Conservation (phyloP, 441 rosid species). For the Gossypium schwendimanii region DNA sequence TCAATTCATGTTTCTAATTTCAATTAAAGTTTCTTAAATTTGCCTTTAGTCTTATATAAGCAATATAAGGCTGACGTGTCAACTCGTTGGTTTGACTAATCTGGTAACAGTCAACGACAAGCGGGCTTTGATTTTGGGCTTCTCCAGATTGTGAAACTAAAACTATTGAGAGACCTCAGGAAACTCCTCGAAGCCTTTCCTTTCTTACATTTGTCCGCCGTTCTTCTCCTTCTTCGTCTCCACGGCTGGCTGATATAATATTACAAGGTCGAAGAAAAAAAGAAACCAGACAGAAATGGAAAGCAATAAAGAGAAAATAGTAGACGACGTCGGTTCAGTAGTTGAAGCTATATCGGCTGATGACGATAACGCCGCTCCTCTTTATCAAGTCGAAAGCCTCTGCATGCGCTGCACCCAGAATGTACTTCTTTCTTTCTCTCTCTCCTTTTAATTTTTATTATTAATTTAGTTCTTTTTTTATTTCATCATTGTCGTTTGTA, state of each 20-base stretch:
- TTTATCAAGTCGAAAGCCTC: conserved; percentile 82
- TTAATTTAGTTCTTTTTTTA: not conserved
- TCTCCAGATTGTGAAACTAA: not conserved
- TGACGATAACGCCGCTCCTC: conserved; percentile 48
- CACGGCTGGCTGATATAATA: not conserved
- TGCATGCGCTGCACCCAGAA: conserved; percentile 90
- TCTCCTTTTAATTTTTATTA: not conserved
- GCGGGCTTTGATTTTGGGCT: not conserved
- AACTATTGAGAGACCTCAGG: not conserved
- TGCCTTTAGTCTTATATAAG: no score
- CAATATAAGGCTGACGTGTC: no score
- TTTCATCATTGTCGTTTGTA: not conserved
- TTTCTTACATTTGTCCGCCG: not conserved
- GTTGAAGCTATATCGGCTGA: conserved; percentile 72
- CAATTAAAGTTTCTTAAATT: no score
- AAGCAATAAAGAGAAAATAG: conserved; percentile 29
- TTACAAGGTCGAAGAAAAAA: not conserved
- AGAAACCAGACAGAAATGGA: conserved; percentile 3
- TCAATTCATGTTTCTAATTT: no score
- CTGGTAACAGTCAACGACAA: not conserved
- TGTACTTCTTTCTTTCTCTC: conserved; percentile 29
- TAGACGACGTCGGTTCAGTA: conserved; percentile 74
- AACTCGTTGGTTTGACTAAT: no score
- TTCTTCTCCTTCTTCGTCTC: not conserved
- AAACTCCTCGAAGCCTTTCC: not conserved